Conservation (phyloP, 1,284 basidiomycete genomes). For the Apiotrichum veenhuisii region DNA sequence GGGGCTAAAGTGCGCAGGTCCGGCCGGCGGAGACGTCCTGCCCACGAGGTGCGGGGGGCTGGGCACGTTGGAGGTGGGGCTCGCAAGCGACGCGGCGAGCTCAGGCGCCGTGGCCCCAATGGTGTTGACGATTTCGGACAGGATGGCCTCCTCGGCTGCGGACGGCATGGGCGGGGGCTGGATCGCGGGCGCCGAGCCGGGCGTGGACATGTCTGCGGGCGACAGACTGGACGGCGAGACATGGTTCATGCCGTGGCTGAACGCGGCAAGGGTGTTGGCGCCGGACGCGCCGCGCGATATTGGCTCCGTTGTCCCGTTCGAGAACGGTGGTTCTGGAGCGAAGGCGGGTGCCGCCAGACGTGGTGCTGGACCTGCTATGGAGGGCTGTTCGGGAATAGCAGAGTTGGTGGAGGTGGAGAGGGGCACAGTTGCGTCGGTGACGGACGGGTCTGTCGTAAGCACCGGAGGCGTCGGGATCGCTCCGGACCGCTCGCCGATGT, state of each 20-base stretch:
- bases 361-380: background rate
- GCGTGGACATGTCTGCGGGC: background rate
- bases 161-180: background rate
- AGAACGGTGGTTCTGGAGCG: too few species aligned
- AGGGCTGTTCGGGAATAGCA: background rate
- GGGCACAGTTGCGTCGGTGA: too few species aligned
- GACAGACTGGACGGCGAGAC: background rate
- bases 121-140: background rate
- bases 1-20: too few species aligned
- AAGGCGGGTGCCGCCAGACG: background rate
- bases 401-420: too few species aligned
- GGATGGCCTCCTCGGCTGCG: background rate
- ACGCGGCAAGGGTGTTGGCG: background rate
- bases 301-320: background rate
- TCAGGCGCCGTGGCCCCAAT: background rate
- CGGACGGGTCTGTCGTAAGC: too few species aligned
- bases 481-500: too few species aligned
- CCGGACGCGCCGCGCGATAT: constrained; percentile 1
- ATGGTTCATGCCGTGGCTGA: constrained; percentile 2
- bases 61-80: background rate
- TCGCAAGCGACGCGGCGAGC: background rate
- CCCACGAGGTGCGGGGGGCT: background rate
- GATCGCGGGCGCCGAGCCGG: background rate
- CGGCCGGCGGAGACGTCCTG: too few species aligned
- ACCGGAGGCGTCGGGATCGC: too few species aligned